Evolutionary conservation across 2,329 filamentous ascomycete genomes (phyloP).

Genomic region (Rosellinia necatrix): DNA sequence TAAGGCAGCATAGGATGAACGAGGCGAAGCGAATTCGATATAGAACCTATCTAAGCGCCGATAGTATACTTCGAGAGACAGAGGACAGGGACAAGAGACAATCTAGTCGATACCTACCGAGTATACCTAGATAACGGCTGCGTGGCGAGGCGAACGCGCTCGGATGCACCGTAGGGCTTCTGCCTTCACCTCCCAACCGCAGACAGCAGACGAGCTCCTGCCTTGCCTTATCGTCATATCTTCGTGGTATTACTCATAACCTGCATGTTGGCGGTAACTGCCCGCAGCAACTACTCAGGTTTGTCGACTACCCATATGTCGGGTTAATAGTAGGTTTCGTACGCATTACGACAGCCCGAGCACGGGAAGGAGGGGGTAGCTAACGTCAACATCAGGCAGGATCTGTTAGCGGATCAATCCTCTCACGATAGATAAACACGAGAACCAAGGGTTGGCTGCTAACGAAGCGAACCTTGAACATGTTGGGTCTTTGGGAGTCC

Average conservation of each 20-base stretch:
- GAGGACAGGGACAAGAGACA: no score
- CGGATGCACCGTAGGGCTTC: background rate
- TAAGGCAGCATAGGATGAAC: conserved; percentile 7
- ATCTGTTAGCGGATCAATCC: background rate
- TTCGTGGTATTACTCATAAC: conserved; percentile 6
- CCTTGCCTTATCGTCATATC: background rate
- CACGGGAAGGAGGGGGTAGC: no score
- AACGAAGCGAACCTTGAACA: background rate
- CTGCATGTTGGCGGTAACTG: conserved; percentile 6
- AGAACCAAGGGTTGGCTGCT: background rate
- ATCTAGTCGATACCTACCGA: conserved; percentile 4
- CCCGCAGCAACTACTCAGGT: conserved; percentile 5
- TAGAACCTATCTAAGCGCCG: background rate
- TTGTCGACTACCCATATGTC: background rate
- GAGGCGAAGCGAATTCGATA: background rate
- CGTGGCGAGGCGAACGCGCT: background rate
- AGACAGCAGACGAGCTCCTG: conserved; percentile 17
- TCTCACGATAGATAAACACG: background rate
- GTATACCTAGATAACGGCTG: conserved; percentile 3
- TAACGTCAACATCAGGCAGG: background rate
- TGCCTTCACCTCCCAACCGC: background rate
- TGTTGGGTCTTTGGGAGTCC: background rate
- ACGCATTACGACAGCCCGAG: no score
- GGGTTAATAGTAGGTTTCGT: background rate
- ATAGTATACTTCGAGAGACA: conserved; percentile 17